Evolutionary conservation across 2,329 filamentous ascomycete species (phyloP), one percentile per base, ranked within the genome.

Genomic region (Paraconiothyrium brasiliense): DNA sequence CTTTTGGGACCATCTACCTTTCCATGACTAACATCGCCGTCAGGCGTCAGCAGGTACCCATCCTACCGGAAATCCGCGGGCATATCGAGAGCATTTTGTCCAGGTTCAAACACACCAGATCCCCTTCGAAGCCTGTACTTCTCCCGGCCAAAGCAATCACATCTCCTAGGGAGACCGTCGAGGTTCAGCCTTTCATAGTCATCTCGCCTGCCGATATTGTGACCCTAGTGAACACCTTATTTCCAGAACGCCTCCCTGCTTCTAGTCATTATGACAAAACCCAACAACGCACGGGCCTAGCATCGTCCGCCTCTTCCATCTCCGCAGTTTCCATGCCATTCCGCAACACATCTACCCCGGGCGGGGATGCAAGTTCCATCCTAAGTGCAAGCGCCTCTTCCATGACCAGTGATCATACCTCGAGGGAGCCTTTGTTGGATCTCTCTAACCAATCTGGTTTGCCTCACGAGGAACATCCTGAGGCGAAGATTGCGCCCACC

Each of bases 181-280:
- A 93, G 76, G 90, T 93, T 10, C 91, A 91, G 72, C 91, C 90
- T 35, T 95, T 93, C 73, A 82, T 96, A 71, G 90, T 94, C 37
- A 80, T 97, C 67, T 92, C 91, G 72, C 88, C 92, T 39, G 86
- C 91, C 44, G 94, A 97, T 76, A 82, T 97, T 67, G 83, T 91
- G 39, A 94, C 92, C 2, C 81, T 97, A 70, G 87, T 96, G 65
- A 92, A 95, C 76, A 90, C 91, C 11, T 85, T 97, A 14, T 97
- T 94, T 72, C 94, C 94, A 0, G 90, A 92, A 70, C 85, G 86
- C 57, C 84, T 90, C 44, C 89, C 90, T 1, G 83, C 84, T 39
- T 92, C 90, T 67, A 83, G 67, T 73, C 82, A 69, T 71, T 80
- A 68, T 71, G 78, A 74, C 73, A 84, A 78, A 57, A 65, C 76